Conservation (phyloP, 352 stramenopile species). For the Phytophthora ohioensis region DNA sequence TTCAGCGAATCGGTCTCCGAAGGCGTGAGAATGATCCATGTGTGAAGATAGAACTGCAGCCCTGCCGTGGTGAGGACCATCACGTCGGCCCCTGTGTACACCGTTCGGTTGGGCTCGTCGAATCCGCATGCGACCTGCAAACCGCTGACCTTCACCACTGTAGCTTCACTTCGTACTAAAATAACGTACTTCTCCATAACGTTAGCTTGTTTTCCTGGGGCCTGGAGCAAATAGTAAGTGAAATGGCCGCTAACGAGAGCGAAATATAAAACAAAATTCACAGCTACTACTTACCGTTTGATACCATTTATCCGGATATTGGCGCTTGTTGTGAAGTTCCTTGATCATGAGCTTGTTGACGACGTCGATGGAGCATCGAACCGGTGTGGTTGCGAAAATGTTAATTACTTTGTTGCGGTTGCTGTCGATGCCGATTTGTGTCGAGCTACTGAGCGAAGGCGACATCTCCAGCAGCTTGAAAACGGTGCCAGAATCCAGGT, state of each 20-base stretch:
- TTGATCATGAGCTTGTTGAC: slow-evolving; percentile 10
- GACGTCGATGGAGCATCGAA: slow-evolving; percentile 5
- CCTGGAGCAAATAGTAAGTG: not conserved
- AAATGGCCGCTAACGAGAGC: too few relatives aligned
- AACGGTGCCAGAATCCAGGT: not conserved
- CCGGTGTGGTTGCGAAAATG: slow-evolving; percentile 3
- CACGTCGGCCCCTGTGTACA: slow-evolving; percentile 1
- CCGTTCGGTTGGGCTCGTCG: slow-evolving; percentile 9
- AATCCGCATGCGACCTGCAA: slow-evolving; percentile 7
- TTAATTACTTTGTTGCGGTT: slow-evolving; percentile 7
- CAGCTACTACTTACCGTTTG: slow-evolving; percentile 2
- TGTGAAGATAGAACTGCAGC: slow-evolving; percentile 1
- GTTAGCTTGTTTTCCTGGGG: not conserved
- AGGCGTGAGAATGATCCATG: slow-evolving; percentile 5
- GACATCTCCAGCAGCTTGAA: not conserved
- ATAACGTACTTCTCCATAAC: not conserved
- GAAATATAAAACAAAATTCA: not conserved
- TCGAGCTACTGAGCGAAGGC: not conserved
- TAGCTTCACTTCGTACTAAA: not conserved
- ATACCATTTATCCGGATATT: slow-evolving; percentile 20
- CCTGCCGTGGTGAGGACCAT: slow-evolving; percentile 1
- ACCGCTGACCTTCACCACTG: not conserved
- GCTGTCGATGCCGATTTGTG: not conserved
- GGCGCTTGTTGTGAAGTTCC: slow-evolving; percentile 1
- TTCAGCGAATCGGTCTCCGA: slow-evolving; percentile 7